Conservation (phyloP, 371 early-diverging fungal genomes). For the Mortierella sp. region DNA sequence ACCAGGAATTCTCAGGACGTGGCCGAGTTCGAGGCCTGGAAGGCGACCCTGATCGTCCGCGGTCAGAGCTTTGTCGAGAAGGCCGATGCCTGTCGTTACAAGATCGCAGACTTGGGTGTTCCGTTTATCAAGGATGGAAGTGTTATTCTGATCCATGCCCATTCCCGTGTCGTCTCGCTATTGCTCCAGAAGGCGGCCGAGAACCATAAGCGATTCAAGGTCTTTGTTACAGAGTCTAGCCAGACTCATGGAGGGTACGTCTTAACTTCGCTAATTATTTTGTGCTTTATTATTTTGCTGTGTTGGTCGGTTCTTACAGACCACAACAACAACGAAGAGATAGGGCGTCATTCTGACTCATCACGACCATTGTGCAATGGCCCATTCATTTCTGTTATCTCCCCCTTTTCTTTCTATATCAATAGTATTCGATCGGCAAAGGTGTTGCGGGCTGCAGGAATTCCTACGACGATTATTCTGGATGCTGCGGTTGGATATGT, state of each 20-base stretch:
- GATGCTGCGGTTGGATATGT: constrained; percentile 96
- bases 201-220: constrained; percentile 87
- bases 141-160: constrained; percentile 93
- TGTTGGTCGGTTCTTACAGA: too few species aligned
- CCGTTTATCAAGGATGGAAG: constrained; percentile 92
- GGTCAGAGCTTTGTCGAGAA: constrained; percentile 82
- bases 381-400: not conserved
- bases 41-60: constrained; percentile 77
- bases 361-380: too few species aligned
- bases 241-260: constrained; percentile 84
- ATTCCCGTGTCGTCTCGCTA: constrained; percentile 94
- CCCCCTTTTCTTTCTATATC: not conserved
- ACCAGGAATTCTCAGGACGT: constrained; percentile 79
- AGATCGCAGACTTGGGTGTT: constrained; percentile 86
- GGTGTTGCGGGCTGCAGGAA: constrained; percentile 80
- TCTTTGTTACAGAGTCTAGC: constrained; percentile 88
- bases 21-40: constrained; percentile 85
- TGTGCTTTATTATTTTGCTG: not conserved
- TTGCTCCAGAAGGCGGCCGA: constrained; percentile 84
- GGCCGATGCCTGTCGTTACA: constrained; percentile 77
- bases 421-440: constrained; percentile 80
- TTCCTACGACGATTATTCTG: constrained; percentile 89
- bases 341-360: constrained; percentile 45
- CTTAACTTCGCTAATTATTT: not conserved
- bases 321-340: not conserved